Conservation (phyloP, 257 asterid genomes). For the Solanum virginianum region DNA sequence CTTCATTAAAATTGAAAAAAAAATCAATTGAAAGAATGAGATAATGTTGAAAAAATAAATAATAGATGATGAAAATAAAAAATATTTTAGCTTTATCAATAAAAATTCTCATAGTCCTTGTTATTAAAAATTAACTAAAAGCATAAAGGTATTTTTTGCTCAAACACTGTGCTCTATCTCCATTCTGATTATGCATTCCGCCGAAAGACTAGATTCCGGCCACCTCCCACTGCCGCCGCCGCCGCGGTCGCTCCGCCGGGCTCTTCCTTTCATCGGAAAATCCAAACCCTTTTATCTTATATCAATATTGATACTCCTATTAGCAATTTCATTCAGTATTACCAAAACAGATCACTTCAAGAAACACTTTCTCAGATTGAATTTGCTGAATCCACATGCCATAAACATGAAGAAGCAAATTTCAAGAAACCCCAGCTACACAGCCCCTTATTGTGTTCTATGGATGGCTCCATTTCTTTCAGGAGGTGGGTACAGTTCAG, state of each 20-base stretch:
- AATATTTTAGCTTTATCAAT: too few species aligned
- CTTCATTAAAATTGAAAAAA: too few species aligned
- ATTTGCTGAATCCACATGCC: slow-evolving; percentile 3
- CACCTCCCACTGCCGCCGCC: slow-evolving; percentile 6
- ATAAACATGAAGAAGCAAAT: background rate
- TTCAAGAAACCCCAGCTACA: background rate
- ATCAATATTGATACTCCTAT: slow-evolving; percentile 27
- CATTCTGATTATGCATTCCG: slow-evolving; percentile 17
- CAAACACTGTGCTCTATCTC: background rate
- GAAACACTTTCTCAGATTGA: slow-evolving; percentile 13
- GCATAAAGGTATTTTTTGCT: background rate
- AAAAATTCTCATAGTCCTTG: background rate
- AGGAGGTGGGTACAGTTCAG: slow-evolving; percentile 92
- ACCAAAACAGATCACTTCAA: slow-evolving; percentile 4
- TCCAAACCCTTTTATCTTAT: slow-evolving; percentile 27
- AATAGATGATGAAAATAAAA: too few species aligned
- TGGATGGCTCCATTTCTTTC: slow-evolving; percentile 99
- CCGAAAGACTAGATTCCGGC: slow-evolving; percentile 18
- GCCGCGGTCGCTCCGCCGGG: background rate
- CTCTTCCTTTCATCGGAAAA: background rate
- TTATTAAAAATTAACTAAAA: background rate
- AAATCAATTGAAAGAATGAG: too few species aligned
- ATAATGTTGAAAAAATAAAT: too few species aligned
- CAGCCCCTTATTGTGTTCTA: slow-evolving; percentile 43
- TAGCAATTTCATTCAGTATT: slow-evolving; percentile 32